A percentile compares a stretch with the other conserved stretches of the same genome.
Evolutionary conservation across 805 yeast species (phyloP).

Genomic region (Suhomyces prunicola): DNA sequence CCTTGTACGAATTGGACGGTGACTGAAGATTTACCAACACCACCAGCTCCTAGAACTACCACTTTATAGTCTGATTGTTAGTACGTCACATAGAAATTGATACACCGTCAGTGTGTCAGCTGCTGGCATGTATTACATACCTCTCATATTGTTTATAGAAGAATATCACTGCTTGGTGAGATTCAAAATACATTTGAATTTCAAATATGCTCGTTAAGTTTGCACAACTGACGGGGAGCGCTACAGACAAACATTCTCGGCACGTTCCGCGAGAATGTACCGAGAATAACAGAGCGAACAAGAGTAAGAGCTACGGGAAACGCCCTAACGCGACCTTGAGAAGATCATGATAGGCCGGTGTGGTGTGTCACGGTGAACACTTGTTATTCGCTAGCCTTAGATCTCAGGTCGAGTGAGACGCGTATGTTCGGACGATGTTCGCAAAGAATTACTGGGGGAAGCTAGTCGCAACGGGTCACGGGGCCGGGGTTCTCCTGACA

Average conservation of each 20-base stretch:
- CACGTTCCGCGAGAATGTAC: not conserved
- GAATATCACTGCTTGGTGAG: not conserved
- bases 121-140: conserved; percentile 1
- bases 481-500: not conserved
- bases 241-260: not conserved
- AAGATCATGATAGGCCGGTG: not conserved
- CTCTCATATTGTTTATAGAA: conserved; percentile 6
- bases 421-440: not conserved
- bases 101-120: no score
- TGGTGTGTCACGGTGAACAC: not conserved
- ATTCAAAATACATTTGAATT: conserved; percentile 1
- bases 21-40: conserved; percentile 92
- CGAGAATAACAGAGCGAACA: not conserved
- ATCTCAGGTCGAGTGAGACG: not conserved
- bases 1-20: conserved; percentile 93
- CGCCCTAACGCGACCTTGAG: not conserved
- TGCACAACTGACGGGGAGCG: not conserved
- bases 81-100: not conserved
- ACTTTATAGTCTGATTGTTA: conserved; percentile 66
- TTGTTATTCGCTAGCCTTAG: not conserved
- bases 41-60: conserved; percentile 94
- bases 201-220: conserved; percentile 1
- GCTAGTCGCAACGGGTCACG: not conserved
- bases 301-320: conserved; percentile 19
- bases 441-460: not conserved